These are phyloP conservation scores for Puccinia novopanici DNA, from an alignment of 1,284 basidiomycete species.

Conservation along the genomic window DNA sequence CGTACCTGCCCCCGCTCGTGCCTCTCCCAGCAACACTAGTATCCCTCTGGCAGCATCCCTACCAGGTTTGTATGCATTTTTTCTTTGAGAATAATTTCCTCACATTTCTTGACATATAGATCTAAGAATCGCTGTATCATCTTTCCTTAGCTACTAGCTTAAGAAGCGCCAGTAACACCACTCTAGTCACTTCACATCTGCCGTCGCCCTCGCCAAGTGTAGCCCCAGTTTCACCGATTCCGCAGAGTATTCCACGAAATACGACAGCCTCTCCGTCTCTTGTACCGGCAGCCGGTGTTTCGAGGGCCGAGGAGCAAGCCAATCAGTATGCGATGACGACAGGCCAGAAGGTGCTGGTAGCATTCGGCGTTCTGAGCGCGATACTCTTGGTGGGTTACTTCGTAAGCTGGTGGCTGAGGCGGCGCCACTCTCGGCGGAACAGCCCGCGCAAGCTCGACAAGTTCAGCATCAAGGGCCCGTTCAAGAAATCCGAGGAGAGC, in stretches of 20 bases:
- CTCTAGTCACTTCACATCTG: neutral
- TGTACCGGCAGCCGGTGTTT: neutral
- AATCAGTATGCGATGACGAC: neutral
- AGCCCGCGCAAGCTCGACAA: constrained; percentile 22
- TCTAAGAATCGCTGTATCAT: too few species aligned
- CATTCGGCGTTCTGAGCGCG: neutral
- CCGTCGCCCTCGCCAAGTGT: neutral
- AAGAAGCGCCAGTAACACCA: neutral
- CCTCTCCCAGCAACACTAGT: neutral
- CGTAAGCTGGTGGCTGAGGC: constrained; percentile 16
- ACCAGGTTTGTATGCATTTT: neutral
- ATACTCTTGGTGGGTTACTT: neutral
- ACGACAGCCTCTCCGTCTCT: neutral
- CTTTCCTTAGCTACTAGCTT: neutral
- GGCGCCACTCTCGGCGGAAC: neutral
- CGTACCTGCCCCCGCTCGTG: neutral
- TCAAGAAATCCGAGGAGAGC: constrained; percentile 21
- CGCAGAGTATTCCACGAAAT: neutral
- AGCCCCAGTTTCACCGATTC: neutral
- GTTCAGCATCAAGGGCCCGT: constrained; percentile 33
- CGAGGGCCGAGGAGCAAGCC: neutral
- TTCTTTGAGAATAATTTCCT: neutral
- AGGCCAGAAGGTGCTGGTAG: neutral
- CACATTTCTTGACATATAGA: too few species aligned
- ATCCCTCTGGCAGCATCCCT: neutral